Base-by-base conservation (phyloP, 805 yeast genomes). In the Limtongia smithiae region DNA sequence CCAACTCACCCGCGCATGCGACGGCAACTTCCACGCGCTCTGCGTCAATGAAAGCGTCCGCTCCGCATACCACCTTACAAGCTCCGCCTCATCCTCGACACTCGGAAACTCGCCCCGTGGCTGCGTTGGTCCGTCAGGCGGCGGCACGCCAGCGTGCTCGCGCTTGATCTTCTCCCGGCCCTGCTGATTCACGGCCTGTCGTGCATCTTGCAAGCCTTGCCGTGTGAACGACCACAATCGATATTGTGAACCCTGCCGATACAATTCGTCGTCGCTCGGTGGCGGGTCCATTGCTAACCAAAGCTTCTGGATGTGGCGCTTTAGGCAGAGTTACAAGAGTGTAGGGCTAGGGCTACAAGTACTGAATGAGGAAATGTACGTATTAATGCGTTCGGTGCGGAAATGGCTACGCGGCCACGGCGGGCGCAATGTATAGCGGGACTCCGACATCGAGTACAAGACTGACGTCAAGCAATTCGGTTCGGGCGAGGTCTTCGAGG, bases 171-270 rank as follows among this genome's bases (percentile, higher is more conserved):
- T 64, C 59, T 55, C 73, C 62, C 32, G 71, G 59, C 22, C 71
- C 67, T 17, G 67, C 63, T 91, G 95, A 24, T 70, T 83, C 4
- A 82, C 76, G 12, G 68, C 60, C 14, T 60, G 57, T 50, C 86
- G 70, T 31, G 71, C 66, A 25, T 74, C 72, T 2, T 66, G 68
- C n/a, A 91, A 71, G 48, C 76, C 77, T 1, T 77, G 77, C 17
- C 64, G 62, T 0, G 88, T 80, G 65, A 78, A 91, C 1, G 97
- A 89, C 98, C 98, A 91, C 8, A 79, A 48, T 44, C 83, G 72
- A 64, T 76, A 91, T 69, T 91, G 98, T 0, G 93, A 77, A 3
- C 96, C 85, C 28, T 89, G 76, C 37, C 97, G 77, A 67, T 87
- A 91, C 34, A 93, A 70, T 56, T 93, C 98, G 65, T 93, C 97